A percentile compares a stretch with the other conserved stretches of the same genome.
phyloP scores from a whole-genome alignment of 163 green algal genomes.

The Chlamydomonas reinhardtii region DNA sequence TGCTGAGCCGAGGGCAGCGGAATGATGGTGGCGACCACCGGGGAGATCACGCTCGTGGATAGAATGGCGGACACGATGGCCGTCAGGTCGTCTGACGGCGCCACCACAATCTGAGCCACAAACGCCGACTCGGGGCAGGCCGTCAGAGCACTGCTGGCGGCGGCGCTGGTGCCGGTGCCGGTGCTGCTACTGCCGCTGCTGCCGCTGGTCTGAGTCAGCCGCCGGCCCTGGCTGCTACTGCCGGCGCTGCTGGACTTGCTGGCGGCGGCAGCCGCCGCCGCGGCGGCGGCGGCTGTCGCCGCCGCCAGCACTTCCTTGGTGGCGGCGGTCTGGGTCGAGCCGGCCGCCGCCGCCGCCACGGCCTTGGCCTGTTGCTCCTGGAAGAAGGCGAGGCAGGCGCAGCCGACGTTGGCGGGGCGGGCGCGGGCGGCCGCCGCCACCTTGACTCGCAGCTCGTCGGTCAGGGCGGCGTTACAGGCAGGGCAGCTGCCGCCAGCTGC shows the following conservation, averaged over 20 bases:
- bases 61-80: slow-evolving; percentile 22
- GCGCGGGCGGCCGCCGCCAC: neutral
- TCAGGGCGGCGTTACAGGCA: neutral
- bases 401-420: neutral
- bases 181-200: neutral
- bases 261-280: neutral
- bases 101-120: neutral
- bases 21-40: neutral
- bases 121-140: slow-evolving; percentile 20
- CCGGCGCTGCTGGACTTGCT: neutral
- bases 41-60: slow-evolving; percentile 3
- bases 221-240: neutral
- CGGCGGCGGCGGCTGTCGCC: neutral
- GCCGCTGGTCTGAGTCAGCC: neutral
- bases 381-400: neutral
- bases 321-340: neutral
- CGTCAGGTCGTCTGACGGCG: slow-evolving; percentile 1
- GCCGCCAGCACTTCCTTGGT: neutral
- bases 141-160: neutral
- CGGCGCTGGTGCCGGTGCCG: too few species aligned
- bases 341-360: neutral
- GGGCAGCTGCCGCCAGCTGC: neutral
- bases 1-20: slow-evolving; percentile 22
- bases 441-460: neutral
- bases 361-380: too few species aligned